Base-by-base conservation (phyloP, 306 rosid species). In the Arachis stenosperma region DNA sequence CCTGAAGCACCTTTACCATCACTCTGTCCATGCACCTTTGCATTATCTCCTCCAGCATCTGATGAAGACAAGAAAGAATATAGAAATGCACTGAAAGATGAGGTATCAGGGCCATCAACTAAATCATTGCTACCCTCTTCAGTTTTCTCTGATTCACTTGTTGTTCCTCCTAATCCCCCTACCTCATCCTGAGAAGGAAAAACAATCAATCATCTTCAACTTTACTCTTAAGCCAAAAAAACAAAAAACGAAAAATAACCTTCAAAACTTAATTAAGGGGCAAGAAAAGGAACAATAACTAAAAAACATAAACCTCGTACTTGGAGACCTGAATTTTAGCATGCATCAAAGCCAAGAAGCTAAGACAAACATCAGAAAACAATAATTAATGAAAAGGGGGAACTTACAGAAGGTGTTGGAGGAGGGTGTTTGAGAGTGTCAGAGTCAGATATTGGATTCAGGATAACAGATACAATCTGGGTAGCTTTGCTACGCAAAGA, bases 91-190 rank as follows among this genome's bases (percentile, higher is more conserved):
- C 88, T 48, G 77, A 93, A 89, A 8, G 98, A 93, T 48, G 98
- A 90, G 67, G 98, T 90, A 81, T 93, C 98, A 9, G 98, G 97
- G n/a, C 94, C 98, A 63, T 88, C 90, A 66, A 64, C 90, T 61
- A 78, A 30, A 47, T 64, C 81, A 58, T 48, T 81, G 8, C 70
- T 44, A 73, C 79, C 76, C 75, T 86, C 88, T 61, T 86, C 88
- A 75, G 27, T 52, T 67, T 78, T 71, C 59, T 78, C 87, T 55
- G 65, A 81, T 42, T 79, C 84, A 85, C 81, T 62, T 22, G 53
- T 67, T 39, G 53, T 69, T 33, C 37, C 37, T 64, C 81, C 71
- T 37, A 76, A 44, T 71, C 69, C 89, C 9, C 57, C 80, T 72
- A n/a, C 84, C 67, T 77, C 82, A 84, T 82, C 97, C 96, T 93